These are phyloP conservation scores for Xerocomellus intermedius DNA, from an alignment of 768 basidiomycete genomes.

Conservation along the genomic window DNA sequence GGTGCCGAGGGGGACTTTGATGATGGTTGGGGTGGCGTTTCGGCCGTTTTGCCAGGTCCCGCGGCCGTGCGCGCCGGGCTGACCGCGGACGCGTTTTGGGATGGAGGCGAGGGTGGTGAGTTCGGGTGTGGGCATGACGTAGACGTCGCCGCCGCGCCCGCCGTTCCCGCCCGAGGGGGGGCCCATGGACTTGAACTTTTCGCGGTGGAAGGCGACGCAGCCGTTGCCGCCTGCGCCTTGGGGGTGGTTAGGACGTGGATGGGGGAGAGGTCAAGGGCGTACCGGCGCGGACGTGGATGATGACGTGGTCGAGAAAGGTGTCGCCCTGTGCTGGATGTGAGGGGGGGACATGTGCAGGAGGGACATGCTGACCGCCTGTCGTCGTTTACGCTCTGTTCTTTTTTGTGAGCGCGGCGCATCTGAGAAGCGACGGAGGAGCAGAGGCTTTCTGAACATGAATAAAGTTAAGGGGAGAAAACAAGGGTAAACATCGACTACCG, in stretches of 20 bases:
- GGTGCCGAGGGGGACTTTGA: conserved; percentile 88
- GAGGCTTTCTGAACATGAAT: conserved; percentile 1
- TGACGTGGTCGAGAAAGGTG: conserved; percentile 77
- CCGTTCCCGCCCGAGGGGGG: conserved; percentile 95
- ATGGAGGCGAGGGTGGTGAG: conserved; percentile 78
- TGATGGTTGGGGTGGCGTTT: conserved; percentile 65
- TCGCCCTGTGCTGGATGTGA: conserved; percentile 51
- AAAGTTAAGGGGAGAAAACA: background rate
- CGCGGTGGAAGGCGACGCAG: conserved; percentile 89
- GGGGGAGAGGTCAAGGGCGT: conserved; percentile 14
- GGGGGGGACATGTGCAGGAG: background rate
- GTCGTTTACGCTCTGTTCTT: conserved; percentile 74
- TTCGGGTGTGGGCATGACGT: conserved; percentile 73
- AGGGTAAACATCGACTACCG: background rate
- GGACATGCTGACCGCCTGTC: conserved; percentile 53
- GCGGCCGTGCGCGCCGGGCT: conserved; percentile 67
- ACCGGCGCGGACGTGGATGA: conserved; percentile 81
- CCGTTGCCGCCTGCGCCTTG: conserved; percentile 87
- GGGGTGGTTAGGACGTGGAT: background rate
- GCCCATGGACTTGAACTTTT: conserved; percentile 79
- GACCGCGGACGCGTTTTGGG: conserved; percentile 63
- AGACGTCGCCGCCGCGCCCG: conserved; percentile 84
- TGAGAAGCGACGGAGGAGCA: too few species aligned
- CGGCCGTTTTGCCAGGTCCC: conserved; percentile 89
- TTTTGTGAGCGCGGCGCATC: conserved; percentile 37